Percentiles rank a stretch among this genome's conserved stretches.
phyloP scores from a whole-genome alignment of 2,329 filamentous ascomycete species.

The Xylariaceae sp. region DNA sequence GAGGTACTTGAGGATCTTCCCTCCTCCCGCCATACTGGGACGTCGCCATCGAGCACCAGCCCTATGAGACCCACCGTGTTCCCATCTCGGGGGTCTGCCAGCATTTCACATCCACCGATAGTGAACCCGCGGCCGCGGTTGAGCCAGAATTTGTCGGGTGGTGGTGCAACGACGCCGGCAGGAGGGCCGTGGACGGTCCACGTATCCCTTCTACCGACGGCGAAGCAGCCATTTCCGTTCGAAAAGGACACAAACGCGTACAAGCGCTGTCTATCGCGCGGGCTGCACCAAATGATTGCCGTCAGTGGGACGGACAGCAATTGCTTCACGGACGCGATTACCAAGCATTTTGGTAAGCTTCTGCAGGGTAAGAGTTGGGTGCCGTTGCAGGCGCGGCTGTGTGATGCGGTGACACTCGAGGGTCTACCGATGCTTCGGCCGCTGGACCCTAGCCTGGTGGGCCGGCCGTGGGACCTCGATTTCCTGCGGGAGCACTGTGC shows the following conservation, averaged over 20 bases:
- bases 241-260: constrained; percentile 60
- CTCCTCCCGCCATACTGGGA: constrained; percentile 23
- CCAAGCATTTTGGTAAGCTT: constrained; percentile 46
- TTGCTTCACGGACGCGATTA: constrained; percentile 48
- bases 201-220: constrained; percentile 54
- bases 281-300: constrained; percentile 54
- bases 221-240: constrained; percentile 54
- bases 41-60: neutral
- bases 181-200: constrained; percentile 52
- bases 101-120: too few relatives aligned
- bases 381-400: constrained; percentile 55
- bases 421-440: constrained; percentile 58
- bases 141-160: constrained; percentile 2
- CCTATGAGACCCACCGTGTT: constrained; percentile 3
- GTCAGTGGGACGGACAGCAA: constrained; percentile 46
- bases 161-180: constrained; percentile 5
- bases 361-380: constrained; percentile 51
- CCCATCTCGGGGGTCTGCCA: constrained; percentile 10
- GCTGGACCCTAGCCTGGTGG: constrained; percentile 42
- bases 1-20: constrained; percentile 44
- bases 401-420: constrained; percentile 50
- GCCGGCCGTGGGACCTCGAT: constrained; percentile 43
- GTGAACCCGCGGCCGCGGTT: constrained; percentile 1
- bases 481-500: constrained; percentile 53
- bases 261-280: constrained; percentile 57